phyloP scores from a whole-genome alignment of 2,329 filamentous ascomycete genomes.

The Monilinia polystroma region DNA sequence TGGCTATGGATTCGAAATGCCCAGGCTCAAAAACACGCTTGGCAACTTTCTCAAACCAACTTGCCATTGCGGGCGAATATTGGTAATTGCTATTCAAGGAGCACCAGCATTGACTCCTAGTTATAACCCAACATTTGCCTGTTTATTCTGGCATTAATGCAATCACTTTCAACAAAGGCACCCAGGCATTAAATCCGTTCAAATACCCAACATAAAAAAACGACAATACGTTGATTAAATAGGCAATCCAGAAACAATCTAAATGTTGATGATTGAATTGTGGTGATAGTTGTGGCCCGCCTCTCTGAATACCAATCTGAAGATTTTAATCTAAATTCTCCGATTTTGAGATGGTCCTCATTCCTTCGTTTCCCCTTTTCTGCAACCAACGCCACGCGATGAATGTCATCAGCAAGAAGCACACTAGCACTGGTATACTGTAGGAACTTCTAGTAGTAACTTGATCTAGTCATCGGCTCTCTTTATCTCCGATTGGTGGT shows the following conservation, averaged over 20 bases:
- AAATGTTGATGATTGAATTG: not conserved
- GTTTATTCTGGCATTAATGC: not conserved
- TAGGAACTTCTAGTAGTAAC: not conserved
- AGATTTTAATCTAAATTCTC: not conserved
- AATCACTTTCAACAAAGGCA: not conserved
- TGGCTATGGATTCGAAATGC: not conserved
- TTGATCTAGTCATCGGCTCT: slow-evolving; percentile 30
- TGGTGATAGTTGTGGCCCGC: too few relatives aligned
- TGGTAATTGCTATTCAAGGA: not conserved
- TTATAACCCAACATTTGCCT: not conserved
- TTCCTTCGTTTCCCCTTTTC: not conserved
- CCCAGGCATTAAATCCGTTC: not conserved
- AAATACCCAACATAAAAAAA: not conserved
- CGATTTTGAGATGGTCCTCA: not conserved
- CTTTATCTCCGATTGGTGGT: slow-evolving; percentile 44
- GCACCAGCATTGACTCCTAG: not conserved
- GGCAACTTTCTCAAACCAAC: too few relatives aligned
- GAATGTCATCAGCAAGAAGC: slow-evolving; percentile 7
- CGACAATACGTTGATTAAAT: not conserved
- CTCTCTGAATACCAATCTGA: not conserved
- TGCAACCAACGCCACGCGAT: slow-evolving; percentile 12
- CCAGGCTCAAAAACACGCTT: not conserved
- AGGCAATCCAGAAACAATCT: not conserved
- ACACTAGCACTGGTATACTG: slow-evolving; percentile 15
- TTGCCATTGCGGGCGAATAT: not conserved